phyloP scores from a whole-genome alignment of 176 grass and related monocot species.

The Aegilops tauschii region DNA sequence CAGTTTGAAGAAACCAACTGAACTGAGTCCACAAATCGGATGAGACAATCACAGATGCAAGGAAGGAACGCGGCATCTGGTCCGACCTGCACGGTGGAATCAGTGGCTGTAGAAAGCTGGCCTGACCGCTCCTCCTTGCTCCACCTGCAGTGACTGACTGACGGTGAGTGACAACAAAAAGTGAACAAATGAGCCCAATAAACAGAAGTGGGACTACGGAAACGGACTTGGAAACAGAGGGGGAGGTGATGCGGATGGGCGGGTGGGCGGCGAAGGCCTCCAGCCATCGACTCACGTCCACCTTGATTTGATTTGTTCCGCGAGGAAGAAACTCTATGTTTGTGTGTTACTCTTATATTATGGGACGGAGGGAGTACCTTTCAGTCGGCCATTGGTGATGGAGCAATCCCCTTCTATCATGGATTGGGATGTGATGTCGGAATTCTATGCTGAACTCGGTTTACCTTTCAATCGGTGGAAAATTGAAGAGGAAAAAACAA shows the following conservation, averaged over 20 bases:
- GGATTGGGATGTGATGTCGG: conserved; percentile 1
- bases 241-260: conserved; percentile 49
- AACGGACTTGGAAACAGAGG: conserved; percentile 37
- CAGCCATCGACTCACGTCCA: conserved; percentile 65
- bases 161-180: not conserved
- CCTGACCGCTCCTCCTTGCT: conserved; percentile 77
- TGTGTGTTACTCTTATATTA: no score
- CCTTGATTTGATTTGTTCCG: no score
- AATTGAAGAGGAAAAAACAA: no score
- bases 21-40: not conserved
- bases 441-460: not conserved
- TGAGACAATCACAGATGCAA: not conserved
- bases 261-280: conserved; percentile 30
- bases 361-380: no score
- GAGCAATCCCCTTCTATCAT: not conserved
- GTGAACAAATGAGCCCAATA: not conserved
- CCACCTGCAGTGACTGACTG: conserved; percentile 42
- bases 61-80: conserved; percentile 33
- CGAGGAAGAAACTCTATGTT: no score
- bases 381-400: no score
- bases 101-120: conserved; percentile 38
- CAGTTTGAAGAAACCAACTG: not conserved
- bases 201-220: not conserved
- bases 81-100: conserved; percentile 20
- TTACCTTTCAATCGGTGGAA: no score